phyloP scores from a whole-genome alignment of 306 rosid species.

The Sindora glabra region DNA sequence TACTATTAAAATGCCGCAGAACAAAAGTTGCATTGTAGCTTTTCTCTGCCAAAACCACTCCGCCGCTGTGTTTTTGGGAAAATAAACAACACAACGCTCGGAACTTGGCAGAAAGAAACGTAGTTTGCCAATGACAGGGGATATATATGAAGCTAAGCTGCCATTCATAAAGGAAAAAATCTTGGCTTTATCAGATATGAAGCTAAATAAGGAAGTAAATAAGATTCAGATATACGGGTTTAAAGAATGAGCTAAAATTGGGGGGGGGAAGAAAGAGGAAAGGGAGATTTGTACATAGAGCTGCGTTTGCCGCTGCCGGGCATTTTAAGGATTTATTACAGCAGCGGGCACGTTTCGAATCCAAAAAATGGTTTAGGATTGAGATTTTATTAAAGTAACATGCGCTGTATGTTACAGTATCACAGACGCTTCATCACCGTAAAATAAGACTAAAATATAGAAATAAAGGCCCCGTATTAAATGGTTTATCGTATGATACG shows the following conservation, averaged over 20 bases:
- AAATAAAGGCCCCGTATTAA: background rate
- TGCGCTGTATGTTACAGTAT: too few species aligned
- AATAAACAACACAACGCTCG: background rate
- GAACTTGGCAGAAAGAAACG: background rate
- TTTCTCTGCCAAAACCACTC: slow-evolving; percentile 1
- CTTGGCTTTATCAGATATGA: background rate
- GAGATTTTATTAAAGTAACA: too few species aligned
- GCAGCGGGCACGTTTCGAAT: slow-evolving; percentile 38
- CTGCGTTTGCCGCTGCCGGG: slow-evolving; percentile 36
- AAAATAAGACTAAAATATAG: background rate
- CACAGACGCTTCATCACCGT: slow-evolving; percentile 14
- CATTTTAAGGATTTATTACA: slow-evolving; percentile 28
- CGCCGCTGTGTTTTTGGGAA: slow-evolving; percentile 1
- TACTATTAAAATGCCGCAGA: slow-evolving; percentile 33
- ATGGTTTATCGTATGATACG: background rate
- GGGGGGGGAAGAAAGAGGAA: background rate
- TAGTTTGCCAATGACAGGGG: slow-evolving; percentile 1
- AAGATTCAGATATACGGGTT: background rate
- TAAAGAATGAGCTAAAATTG: background rate
- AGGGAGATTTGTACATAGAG: background rate
- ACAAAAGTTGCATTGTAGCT: slow-evolving; percentile 35
- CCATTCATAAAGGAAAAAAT: background rate
- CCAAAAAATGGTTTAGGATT: background rate
- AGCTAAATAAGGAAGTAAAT: slow-evolving; percentile 22
- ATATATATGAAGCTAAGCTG: background rate